Conservation (phyloP, 441 rosid genomes). For the Erodium moschatum region DNA sequence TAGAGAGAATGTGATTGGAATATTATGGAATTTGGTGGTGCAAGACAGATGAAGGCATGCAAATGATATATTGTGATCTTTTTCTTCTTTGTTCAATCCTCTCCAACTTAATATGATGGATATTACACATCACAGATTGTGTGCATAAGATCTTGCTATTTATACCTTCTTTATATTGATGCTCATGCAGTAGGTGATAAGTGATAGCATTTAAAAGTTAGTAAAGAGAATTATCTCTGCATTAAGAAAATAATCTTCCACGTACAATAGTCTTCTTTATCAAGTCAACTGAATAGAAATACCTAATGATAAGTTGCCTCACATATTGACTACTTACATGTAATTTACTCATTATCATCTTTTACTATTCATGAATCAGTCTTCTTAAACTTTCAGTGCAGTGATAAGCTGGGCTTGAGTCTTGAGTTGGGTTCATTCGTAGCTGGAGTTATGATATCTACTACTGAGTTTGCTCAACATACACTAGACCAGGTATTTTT, state of each 20-base stretch:
- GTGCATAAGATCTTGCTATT: background rate
- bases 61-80: background rate
- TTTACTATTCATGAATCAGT: conserved; percentile 22
- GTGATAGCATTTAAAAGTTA: background rate
- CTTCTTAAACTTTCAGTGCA: conserved; percentile 62
- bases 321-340: background rate
- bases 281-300: background rate
- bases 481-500: conserved; percentile 85
- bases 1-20: background rate
- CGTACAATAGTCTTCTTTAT: background rate
- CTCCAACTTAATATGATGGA: background rate
- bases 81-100: background rate
- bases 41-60: background rate
- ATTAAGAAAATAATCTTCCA: background rate
- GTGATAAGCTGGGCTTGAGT: conserved; percentile 96
- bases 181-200: background rate
- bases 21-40: background rate
- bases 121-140: background rate
- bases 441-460: conserved; percentile 98
- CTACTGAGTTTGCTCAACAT: conserved; percentile 86
- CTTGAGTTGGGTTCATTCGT: conserved; percentile 95
- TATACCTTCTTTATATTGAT: background rate
- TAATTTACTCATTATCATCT: background rate
- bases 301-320: background rate
- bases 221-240: background rate